Evolutionary conservation across 1,139 yeast species (phyloP), one percentile per base, ranked within the genome.

Genomic region (Taphrina populina): DNA sequence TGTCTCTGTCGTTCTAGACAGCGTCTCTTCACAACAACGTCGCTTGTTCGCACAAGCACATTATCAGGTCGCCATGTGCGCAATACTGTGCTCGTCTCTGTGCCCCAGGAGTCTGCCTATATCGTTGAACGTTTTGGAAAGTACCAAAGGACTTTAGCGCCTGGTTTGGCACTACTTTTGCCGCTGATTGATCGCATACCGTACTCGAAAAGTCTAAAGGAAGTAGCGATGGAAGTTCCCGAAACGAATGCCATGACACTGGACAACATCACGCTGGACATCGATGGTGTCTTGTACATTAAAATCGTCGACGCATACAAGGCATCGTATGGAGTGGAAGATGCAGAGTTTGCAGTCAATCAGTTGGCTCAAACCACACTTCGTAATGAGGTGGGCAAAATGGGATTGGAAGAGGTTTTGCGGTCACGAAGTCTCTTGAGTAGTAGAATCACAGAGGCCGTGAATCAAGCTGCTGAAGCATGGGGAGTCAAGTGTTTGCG

Each of bases 101-200:
- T 87, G 3, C 95, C 95, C 1, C 95, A 87, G 67, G 95, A 86
- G 69, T 83, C 87, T 11, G 95, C 95, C 2, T 87, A 94, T 90
- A 80, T 87, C 19, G 95, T 87, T 24, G 95, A 87, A 70, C 75
- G 95, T 62, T 87, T 87, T 95, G 95, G 95, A 29, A 84, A 83
- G 67, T 87, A 84, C 72, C 77, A 82, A 35, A 63, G 75, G 45
- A 82, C 85, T 33, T 75, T 87, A 59, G 78, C 81, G 36, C 95
- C 95, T 0, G 95, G 95, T 15, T 72, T 85, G 51, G 88, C 94
- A 2, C 68, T 87, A 36, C 71, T 87, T 64, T 62, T 84, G 6
- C 95, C 95, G 2, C 70, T 86, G 53, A 63, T 87, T 40, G 95
- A 87, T 68, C 79, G 78, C 64, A 83, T 87, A 65, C 80, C 83